Percentiles rank a stretch among this genome's conserved stretches.
Conservation (phyloP, 164 flowering plant species). For the Liriodendron chinense region DNA sequence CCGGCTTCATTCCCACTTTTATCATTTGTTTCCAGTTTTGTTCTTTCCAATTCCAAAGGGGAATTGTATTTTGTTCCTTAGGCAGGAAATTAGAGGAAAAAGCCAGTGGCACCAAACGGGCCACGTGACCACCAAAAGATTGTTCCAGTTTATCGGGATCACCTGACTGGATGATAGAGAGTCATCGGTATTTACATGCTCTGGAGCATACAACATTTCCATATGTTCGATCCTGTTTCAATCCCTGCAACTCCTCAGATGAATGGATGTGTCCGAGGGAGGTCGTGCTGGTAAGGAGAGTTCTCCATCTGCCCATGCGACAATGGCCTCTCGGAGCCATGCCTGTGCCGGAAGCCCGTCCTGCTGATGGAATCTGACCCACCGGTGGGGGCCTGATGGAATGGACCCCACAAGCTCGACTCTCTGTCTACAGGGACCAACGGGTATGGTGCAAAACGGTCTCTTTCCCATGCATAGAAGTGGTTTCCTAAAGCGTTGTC, state of each 20-base stretch:
- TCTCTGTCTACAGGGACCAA: constrained; percentile 64
- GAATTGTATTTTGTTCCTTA: too few relatives aligned
- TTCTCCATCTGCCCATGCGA: constrained; percentile 60
- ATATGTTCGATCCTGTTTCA: constrained; percentile 26
- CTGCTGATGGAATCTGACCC: constrained; percentile 42
- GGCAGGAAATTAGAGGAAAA: too few relatives aligned
- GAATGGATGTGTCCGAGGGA: constrained; percentile 23
- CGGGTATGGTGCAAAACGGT: constrained; percentile 57
- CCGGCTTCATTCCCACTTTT: too few relatives aligned
- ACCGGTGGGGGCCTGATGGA: constrained; percentile 49
- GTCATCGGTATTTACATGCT: constrained; percentile 28
- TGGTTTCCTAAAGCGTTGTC: constrained; percentile 46
- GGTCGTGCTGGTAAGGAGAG: constrained; percentile 20
- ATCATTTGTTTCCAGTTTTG: too few relatives aligned
- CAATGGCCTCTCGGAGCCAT: constrained; percentile 66
- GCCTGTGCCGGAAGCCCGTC: constrained; percentile 60
- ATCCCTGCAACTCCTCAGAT: constrained; percentile 27
- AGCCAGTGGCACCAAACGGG: too few relatives aligned
- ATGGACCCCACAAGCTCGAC: constrained; percentile 47
- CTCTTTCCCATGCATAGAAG: constrained; percentile 75
- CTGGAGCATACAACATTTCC: constrained; percentile 15
- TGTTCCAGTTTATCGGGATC: constrained; percentile 30
- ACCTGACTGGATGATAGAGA: constrained; percentile 25
- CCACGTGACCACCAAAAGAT: constrained; percentile 27
- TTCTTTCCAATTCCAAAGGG: too few relatives aligned